Evolutionary conservation across 75 land plant genomes (phyloP).

Genomic region (Cryptomeria japonica): DNA sequence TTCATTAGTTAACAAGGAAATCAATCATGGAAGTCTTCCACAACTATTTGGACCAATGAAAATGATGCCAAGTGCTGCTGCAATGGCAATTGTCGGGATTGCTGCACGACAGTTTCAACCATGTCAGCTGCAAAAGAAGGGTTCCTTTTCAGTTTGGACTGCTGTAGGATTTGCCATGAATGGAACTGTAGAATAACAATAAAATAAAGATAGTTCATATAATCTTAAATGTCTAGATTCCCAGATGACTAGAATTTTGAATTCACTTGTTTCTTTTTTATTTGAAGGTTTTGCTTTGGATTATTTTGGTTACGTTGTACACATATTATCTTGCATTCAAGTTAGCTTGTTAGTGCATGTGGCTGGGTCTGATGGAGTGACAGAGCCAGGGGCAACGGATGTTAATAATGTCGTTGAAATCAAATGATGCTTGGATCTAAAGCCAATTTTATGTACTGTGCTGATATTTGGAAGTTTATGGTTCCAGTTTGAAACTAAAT

Average conservation of each 20-base stretch:
- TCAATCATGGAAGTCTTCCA: background rate
- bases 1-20: background rate
- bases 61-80: conserved; percentile 24
- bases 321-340: background rate
- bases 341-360: background rate
- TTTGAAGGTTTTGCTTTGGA: background rate
- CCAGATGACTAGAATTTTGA: background rate
- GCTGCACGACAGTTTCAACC: conserved; percentile 11
- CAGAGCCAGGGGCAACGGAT: background rate
- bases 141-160: conserved; percentile 15
- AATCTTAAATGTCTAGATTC: background rate
- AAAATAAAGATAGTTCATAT: background rate
- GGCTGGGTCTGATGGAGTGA: background rate
- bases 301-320: background rate
- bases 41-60: background rate
- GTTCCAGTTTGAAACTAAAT: background rate
- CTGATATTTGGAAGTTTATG: background rate
- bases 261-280: background rate
- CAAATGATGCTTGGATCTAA: background rate
- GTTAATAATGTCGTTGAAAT: background rate
- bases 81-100: conserved; percentile 26
- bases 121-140: conserved; percentile 8
- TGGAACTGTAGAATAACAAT: background rate
- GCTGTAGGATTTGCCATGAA: conserved; percentile 2
- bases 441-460: too few relatives aligned